Base-by-base conservation (phyloP, 2,329 filamentous ascomycete species). In the Talaromyces islandicus region DNA sequence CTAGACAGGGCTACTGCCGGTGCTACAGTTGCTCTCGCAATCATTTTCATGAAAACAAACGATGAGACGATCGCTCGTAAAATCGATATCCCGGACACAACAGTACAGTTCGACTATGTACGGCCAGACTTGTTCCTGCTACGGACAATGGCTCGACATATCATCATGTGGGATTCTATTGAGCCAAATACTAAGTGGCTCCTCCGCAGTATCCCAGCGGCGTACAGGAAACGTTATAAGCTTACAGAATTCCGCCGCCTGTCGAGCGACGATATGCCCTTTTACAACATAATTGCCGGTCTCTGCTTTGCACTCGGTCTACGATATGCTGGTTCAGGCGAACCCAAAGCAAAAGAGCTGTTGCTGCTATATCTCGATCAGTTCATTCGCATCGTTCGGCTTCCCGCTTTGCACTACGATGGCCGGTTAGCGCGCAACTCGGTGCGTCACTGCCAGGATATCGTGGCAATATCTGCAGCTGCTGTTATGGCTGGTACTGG, bases 1-100 rank as follows among this genome's bases (percentile, higher is more conserved):
- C 83, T 97, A 3, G 95, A 99, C 71, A 89, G 93, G 67, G 92
- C 93, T 6, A 94, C 91, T 10, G 90, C 95, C 1, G 94, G 90
- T n/a, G 93, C 94, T 1, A 91, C 95, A 7, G 85, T 97, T 68
- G 93, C 94, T 0, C 82, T 97, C 61, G 86, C 92, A 1, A 83
- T 99, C 58, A 93, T 99, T 32, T 99, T 93, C 73, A 94, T 99
- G 91, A 97, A 97, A 75, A 94, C 93, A 0, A 91, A 95, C 64
- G 91, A 99, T 70, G 83, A 85, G 61, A 86, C 90, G 17, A 84
- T 99, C 21, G 94, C 94, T 3, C 86, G 88, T 59, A 97, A 97
- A 78, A 88, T 99, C 57, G 91, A 97, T 71, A 87, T 97, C 0
- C 95, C 95, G 0, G 89, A 96, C 65, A 95, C 94, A 0, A 78